Percentiles rank a stretch among this genome's conserved stretches.
These are phyloP conservation scores for Plasmodium sp. DNA, from an alignment of 169 alveolate genomes.

Conservation along the genomic window DNA sequence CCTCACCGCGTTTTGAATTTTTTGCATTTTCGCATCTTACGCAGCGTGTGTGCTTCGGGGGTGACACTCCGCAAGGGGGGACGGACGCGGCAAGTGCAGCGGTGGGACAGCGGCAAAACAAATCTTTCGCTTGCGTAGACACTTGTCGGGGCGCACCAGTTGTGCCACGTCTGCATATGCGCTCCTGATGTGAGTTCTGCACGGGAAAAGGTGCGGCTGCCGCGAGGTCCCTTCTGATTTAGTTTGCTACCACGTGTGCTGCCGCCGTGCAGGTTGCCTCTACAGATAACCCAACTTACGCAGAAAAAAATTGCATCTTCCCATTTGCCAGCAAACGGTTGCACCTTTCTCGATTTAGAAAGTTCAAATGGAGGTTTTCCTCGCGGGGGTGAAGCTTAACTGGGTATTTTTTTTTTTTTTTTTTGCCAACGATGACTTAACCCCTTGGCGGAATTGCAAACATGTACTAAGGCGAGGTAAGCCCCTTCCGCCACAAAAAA, in stretches of 20 bases:
- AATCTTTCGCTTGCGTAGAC: neutral
- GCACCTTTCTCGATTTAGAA: neutral
- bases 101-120: neutral
- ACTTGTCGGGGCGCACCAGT: neutral
- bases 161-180: neutral
- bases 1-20: conserved; percentile 1
- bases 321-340: neutral
- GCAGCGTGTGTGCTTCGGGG: neutral
- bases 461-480: neutral
- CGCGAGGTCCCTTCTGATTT: neutral
- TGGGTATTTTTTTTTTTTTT: neutral
- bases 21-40: conserved; percentile 37
- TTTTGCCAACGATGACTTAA: neutral
- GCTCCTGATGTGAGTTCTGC: neutral
- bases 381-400: neutral
- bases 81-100: neutral
- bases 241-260: neutral
- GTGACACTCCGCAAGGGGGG: neutral
- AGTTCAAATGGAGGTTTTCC: neutral
- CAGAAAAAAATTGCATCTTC: neutral
- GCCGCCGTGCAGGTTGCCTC: neutral
- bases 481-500: neutral
- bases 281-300: neutral
- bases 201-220: neutral
- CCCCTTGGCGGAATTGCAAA: neutral